Evolutionary conservation across 441 rosid species (phyloP), one percentile per base, ranked within the genome.

Genomic region (Lepidium campestre): DNA sequence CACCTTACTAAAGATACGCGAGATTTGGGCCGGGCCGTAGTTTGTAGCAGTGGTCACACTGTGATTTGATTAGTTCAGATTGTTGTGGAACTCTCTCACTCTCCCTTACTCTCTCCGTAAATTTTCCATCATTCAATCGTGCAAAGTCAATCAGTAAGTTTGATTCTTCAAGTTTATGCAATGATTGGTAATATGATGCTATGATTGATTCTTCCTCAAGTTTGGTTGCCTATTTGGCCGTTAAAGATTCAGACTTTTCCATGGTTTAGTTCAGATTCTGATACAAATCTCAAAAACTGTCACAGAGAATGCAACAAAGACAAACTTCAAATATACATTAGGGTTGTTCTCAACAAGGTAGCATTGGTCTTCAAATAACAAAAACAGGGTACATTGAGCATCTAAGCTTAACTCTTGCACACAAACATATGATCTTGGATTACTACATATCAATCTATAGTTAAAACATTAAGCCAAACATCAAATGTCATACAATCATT

Each of bases 391-490:
- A 55, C 44, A 18, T 6, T 2, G 17, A 56, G 45, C 36, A 35
- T 11, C 20, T 36, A 36, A 56, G 45, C 61, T 56, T 20, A 6
- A 6, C 31, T 12, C 32, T 12, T 48, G 34, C 34, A 29, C 9
- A 41, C 47, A 59, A 48, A 37, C 42, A 49, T 20, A 42, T 19
- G 7, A 31, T 36, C 12, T 37, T 13, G 1, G 18, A 34, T 58
- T 17, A 31, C 25, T 53, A 62, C 54, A 14, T 55, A 17, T 71
- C 40, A 57, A 34, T 58, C 56, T 58, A 4, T 41, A 41, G 27
- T 57, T 57, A 57, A 72, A 54, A 49, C 42, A 72, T 35, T 35
- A 50, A 65, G 15, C 42, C 62, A 72, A 59, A 39, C 67, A 72
- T 42, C 40, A 35, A 39, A 57, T 58, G 62, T 42, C 67, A 65